Evolutionary conservation across 2,329 filamentous ascomycete species (phyloP).

Genomic region (Cyclaneusma minus): DNA sequence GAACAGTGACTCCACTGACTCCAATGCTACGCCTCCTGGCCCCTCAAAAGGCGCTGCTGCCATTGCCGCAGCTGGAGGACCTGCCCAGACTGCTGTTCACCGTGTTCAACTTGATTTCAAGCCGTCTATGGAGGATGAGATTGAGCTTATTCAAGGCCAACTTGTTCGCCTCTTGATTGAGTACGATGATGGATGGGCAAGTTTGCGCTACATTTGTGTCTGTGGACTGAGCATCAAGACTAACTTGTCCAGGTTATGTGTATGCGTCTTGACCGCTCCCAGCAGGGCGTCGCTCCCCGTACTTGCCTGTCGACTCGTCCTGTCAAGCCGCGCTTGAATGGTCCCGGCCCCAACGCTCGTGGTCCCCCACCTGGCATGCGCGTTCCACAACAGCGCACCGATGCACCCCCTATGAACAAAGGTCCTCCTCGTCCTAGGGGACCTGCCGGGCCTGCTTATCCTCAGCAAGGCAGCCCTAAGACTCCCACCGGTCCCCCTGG

Average conservation of each 20-base stretch:
- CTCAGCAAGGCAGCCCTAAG: slow-evolving; percentile 5
- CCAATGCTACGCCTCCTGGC: slow-evolving; percentile 21
- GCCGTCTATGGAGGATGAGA: slow-evolving; percentile 83
- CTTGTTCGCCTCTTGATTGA: slow-evolving; percentile 83
- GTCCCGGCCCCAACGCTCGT: slow-evolving; percentile 1
- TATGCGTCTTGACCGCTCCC: slow-evolving; percentile 74
- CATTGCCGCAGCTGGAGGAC: slow-evolving; percentile 46
- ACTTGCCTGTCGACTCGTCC: slow-evolving; percentile 87
- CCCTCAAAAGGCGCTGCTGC: slow-evolving; percentile 37
- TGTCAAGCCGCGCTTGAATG: slow-evolving; percentile 56
- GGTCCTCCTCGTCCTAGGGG: slow-evolving; percentile 9
- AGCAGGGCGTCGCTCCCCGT: slow-evolving; percentile 84
- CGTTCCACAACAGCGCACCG: slow-evolving; percentile 7
- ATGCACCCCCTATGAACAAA: slow-evolving; percentile 7
- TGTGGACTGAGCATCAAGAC: slow-evolving; percentile 17
- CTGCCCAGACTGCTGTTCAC: slow-evolving; percentile 53
- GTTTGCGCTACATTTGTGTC: slow-evolving; percentile 19
- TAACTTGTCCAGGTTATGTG: slow-evolving; percentile 68
- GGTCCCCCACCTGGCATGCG: slow-evolving; percentile 11
- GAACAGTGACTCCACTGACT: slow-evolving; percentile 34
- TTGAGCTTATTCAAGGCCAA: slow-evolving; percentile 66
- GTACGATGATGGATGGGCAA: slow-evolving; percentile 96
- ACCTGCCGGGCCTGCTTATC: slow-evolving; percentile 7
- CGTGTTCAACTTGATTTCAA: slow-evolving; percentile 90
- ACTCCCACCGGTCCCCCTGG: no score